These are phyloP conservation scores for Apiospora phragmitis DNA, from an alignment of 2,329 filamentous ascomycete species.

Conservation along the genomic window DNA sequence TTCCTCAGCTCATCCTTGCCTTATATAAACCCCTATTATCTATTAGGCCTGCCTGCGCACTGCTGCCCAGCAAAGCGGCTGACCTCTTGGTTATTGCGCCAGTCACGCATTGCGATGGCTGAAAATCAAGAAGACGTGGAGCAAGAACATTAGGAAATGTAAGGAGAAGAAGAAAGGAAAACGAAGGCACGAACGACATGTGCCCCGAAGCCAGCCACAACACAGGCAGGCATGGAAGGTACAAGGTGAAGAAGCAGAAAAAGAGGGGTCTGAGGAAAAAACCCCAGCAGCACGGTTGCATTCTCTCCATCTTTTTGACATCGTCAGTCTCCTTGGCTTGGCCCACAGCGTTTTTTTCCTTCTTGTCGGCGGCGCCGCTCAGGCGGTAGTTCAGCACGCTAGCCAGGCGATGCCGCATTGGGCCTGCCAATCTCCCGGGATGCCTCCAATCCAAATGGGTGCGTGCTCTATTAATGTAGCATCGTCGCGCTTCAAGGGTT, in stretches of 20 bases:
- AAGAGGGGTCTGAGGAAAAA: background rate
- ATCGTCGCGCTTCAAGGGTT: constrained; percentile 7
- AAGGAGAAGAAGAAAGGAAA: background rate
- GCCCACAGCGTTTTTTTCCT: constrained; percentile 4
- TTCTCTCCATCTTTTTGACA: constrained; percentile 6
- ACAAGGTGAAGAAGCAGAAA: background rate
- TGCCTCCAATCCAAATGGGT: background rate
- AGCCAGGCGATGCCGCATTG: constrained; percentile 11
- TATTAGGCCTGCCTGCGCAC: background rate
- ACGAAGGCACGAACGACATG: background rate
- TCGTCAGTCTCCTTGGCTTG: background rate
- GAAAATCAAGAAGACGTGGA: background rate
- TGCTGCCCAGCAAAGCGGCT: background rate
- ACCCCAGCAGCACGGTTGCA: background rate
- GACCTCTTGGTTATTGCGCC: background rate
- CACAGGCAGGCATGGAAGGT: background rate
- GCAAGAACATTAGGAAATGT: too few species aligned
- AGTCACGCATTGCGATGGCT: background rate
- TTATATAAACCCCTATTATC: background rate
- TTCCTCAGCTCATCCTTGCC: background rate
- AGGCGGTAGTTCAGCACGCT: constrained; percentile 7
- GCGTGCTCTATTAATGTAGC: constrained; percentile 6
- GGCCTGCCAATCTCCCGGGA: constrained; percentile 9
- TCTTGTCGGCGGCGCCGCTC: constrained; percentile 11
- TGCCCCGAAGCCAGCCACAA: background rate